A percentile compares a stretch with the other conserved stretches of the same genome.
Conservation (phyloP, 345 rosid species). For the Draba incana region DNA sequence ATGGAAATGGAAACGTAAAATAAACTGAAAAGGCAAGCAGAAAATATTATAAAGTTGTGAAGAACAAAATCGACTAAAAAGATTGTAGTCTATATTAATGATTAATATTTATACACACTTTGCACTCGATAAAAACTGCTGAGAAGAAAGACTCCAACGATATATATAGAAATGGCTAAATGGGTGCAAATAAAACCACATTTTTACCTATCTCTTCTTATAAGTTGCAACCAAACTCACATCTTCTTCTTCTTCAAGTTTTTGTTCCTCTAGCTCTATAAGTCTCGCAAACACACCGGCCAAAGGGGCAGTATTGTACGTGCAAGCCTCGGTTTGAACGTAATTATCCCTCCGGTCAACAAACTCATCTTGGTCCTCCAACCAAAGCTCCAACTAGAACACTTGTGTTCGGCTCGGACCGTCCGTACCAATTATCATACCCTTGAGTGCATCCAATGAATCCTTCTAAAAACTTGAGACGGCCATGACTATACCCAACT, state of each 20-base stretch:
- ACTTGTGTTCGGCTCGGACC: constrained; percentile 58
- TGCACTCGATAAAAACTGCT: constrained; percentile 23
- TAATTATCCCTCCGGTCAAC: constrained; percentile 56
- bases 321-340: constrained; percentile 62
- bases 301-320: constrained; percentile 61
- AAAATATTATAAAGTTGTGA: not conserved
- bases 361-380: constrained; percentile 64
- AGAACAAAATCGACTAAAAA: not conserved
- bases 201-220: constrained; percentile 24
- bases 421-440: constrained; percentile 56
- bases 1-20: too few relatives aligned
- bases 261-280: constrained; percentile 49
- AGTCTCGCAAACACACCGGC: constrained; percentile 76
- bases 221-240: constrained; percentile 58
- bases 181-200: constrained; percentile 28
- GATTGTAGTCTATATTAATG: not conserved
- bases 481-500: constrained; percentile 63
- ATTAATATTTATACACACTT: constrained; percentile 37
- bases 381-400: constrained; percentile 69
- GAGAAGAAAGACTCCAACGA: constrained; percentile 22
- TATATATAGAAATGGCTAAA: constrained; percentile 20
- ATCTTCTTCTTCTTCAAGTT: constrained; percentile 35
- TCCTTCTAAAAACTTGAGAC: constrained; percentile 36
- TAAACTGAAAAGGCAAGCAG: too few relatives aligned
- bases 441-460: constrained; percentile 98